phyloP scores from a whole-genome alignment of 2,329 filamentous ascomycete species.

The Bisporella sp. region DNA sequence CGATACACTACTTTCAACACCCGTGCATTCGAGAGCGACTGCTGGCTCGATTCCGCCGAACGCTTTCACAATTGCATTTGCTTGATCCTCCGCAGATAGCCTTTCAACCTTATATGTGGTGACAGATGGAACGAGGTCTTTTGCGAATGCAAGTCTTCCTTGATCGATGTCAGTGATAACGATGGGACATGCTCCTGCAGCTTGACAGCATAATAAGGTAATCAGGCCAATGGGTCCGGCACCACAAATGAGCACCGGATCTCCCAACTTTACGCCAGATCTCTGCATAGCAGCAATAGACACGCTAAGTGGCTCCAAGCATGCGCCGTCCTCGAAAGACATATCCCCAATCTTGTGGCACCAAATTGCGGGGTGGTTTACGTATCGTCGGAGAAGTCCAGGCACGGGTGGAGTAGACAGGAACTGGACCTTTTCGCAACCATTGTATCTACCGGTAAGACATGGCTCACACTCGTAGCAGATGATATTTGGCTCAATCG shows the following conservation, averaged over 20 bases:
- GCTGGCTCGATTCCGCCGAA: conserved; percentile 77
- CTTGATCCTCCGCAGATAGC: conserved; percentile 62
- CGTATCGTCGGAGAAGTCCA: conserved; percentile 82
- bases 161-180: conserved; percentile 95
- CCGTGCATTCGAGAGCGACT: conserved; percentile 86
- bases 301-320: conserved; percentile 86
- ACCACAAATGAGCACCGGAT: conserved; percentile 83
- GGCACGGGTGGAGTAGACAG: conserved; percentile 85
- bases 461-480: conserved; percentile 89
- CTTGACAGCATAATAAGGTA: conserved; percentile 74
- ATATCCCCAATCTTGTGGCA: conserved; percentile 94
- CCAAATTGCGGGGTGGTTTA: conserved; percentile 91
- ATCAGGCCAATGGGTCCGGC: conserved; percentile 92
- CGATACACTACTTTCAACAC: conserved; percentile 82
- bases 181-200: conserved; percentile 83
- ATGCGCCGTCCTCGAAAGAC: conserved; percentile 83
- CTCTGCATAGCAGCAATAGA: conserved; percentile 83
- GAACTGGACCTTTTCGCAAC: conserved; percentile 80
- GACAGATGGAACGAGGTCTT: conserved; percentile 71
- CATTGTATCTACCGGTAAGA: conserved; percentile 89
- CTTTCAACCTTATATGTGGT: conserved; percentile 73
- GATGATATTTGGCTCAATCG: conserved; percentile 89
- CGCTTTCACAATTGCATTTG: conserved; percentile 56
- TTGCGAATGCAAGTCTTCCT: conserved; percentile 76
- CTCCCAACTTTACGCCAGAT: conserved; percentile 72